These are phyloP conservation scores for Aspergillus sp. DNA, from an alignment of 2,329 filamentous ascomycete species.

Conservation along the genomic window DNA sequence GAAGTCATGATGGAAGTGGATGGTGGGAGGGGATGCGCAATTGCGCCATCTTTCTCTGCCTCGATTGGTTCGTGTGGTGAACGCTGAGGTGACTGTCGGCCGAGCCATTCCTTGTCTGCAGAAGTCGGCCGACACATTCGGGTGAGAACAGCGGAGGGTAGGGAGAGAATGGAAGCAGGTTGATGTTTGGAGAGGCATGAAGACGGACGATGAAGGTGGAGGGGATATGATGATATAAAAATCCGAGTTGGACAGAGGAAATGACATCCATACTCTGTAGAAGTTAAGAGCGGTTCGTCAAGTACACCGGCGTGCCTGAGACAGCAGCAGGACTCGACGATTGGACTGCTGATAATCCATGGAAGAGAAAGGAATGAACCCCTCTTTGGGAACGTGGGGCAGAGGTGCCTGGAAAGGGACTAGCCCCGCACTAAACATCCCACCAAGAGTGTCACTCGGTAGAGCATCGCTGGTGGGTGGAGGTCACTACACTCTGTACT, in stretches of 20 bases:
- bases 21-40: slow-evolving; percentile 16
- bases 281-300: too few species aligned
- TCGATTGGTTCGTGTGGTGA: slow-evolving; percentile 25
- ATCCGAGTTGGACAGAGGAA: too few species aligned
- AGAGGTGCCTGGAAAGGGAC: background rate
- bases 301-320: too few species aligned
- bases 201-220: background rate
- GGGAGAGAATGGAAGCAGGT: background rate
- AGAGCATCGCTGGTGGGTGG: background rate
- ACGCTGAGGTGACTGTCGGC: slow-evolving; percentile 19
- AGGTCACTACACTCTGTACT: too few species aligned
- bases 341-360: background rate
- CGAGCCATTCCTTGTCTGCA: slow-evolving; percentile 13
- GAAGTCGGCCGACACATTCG: slow-evolving; percentile 24
- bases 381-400: background rate
- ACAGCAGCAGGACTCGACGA: too few species aligned
- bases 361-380: background rate
- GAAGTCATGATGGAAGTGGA: background rate
- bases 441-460: slow-evolving; percentile 7
- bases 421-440: slow-evolving; percentile 23
- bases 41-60: slow-evolving; percentile 30
- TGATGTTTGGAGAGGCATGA: background rate
- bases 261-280: too few species aligned
- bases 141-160: background rate
- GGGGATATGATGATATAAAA: background rate